Conservation (phyloP, 441 rosid genomes). For the Euphorbia celastroides region DNA sequence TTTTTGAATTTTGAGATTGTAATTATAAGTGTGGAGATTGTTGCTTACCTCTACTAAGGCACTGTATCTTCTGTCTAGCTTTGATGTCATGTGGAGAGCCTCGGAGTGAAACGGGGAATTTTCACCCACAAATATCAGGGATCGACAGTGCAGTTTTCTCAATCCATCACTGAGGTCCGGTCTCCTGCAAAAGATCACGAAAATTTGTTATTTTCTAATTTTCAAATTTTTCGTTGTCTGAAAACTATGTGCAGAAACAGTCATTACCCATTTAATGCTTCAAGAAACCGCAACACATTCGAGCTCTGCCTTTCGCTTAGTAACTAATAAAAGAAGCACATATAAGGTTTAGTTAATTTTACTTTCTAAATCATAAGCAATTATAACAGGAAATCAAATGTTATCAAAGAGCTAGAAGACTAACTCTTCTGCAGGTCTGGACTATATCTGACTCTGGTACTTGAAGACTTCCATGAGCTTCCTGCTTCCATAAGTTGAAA, state of each 20-base stretch:
- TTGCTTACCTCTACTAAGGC: constrained; percentile 90
- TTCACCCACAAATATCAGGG: constrained; percentile 84
- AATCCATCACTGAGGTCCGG: constrained; percentile 67
- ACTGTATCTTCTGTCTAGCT: constrained; percentile 72
- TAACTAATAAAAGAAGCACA: constrained; percentile 41
- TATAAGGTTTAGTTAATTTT: background rate
- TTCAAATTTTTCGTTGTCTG: no score
- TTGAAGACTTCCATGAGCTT: constrained; percentile 75
- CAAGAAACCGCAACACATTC: constrained; percentile 70
- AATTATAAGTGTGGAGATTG: constrained; percentile 4
- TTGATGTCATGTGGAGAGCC: constrained; percentile 88
- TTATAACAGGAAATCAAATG: constrained; percentile 1
- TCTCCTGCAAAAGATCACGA: constrained; percentile 52
- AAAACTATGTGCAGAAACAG: constrained; percentile 5
- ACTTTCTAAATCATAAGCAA: background rate
- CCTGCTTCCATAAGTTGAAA: constrained; percentile 38
- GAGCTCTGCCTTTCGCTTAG: constrained; percentile 77
- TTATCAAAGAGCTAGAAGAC: constrained; percentile 20
- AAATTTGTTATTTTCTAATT: no score
- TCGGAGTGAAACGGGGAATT: constrained; percentile 76
- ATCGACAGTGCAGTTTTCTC: constrained; percentile 69
- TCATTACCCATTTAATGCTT: constrained; percentile 75
- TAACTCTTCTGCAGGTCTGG: constrained; percentile 78
- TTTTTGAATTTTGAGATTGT: no score
- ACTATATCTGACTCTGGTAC: constrained; percentile 82